phyloP scores from a whole-genome alignment of 768 basidiomycete species.

The Pisolithus orientalis region DNA sequence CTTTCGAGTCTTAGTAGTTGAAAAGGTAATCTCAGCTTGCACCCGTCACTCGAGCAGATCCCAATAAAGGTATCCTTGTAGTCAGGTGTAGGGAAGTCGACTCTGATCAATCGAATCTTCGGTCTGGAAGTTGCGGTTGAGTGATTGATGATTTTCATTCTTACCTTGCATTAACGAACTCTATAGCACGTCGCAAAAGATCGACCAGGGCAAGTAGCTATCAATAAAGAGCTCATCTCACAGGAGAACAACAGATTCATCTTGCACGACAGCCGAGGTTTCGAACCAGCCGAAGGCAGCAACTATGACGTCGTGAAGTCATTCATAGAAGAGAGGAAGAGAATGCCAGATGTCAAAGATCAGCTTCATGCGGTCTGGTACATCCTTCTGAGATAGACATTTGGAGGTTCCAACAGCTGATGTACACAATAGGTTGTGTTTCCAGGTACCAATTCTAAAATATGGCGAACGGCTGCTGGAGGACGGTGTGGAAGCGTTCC shows the following conservation, averaged over 20 bases:
- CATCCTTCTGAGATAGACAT: not conserved
- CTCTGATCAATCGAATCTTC: constrained; percentile 1
- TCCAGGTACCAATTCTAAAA: not conserved
- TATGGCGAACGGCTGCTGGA: constrained; percentile 2
- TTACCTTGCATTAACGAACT: not conserved
- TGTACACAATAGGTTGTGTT: not conserved
- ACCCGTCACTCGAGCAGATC: not conserved
- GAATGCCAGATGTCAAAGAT: constrained; percentile 3
- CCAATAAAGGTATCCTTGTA: not conserved
- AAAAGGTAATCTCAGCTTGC: not conserved
- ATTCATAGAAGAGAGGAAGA: constrained; percentile 6
- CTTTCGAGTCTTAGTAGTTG: not conserved
- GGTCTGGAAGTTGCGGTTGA: not conserved
- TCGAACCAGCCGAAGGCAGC: constrained; percentile 7
- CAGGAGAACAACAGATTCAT: constrained; percentile 5
- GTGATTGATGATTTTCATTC: not conserved
- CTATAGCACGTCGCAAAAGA: not conserved
- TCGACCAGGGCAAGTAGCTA: not conserved
- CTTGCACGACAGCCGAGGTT: constrained; percentile 13
- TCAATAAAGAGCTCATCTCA: constrained; percentile 8
- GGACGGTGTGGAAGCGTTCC: not conserved
- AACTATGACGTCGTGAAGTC: constrained; percentile 4
- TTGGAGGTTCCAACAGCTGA: not conserved
- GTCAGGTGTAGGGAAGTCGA: constrained; percentile 4
- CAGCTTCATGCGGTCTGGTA: constrained; percentile 12